These are phyloP conservation scores for Emmonsia crescens DNA, from an alignment of 2,329 filamentous ascomycete species.

Conservation along the genomic window DNA sequence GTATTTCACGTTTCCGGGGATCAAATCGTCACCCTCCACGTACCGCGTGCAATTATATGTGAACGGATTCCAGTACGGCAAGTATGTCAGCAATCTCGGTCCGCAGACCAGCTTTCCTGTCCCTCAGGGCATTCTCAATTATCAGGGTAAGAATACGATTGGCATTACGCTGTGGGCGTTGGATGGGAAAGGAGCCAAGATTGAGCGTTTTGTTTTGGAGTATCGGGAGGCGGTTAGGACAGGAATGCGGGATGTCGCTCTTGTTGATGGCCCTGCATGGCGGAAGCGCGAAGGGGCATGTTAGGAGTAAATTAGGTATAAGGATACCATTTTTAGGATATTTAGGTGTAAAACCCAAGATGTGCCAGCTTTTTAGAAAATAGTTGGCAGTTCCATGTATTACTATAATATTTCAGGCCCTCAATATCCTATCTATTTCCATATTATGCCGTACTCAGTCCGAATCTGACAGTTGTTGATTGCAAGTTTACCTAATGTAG, in stretches of 20 bases:
- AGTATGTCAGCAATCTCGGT: constrained; percentile 59
- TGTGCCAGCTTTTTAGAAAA: neutral
- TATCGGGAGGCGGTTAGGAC: constrained; percentile 42
- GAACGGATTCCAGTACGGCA: constrained; percentile 66
- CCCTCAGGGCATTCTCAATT: constrained; percentile 61
- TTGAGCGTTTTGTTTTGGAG: constrained; percentile 44
- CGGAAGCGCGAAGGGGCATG: constrained; percentile 41
- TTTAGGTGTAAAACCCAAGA: neutral
- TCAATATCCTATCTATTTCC: too few species aligned
- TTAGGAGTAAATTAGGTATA: too few species aligned
- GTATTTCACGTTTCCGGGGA: constrained; percentile 39
- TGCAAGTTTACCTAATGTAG: neutral
- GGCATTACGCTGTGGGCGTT: constrained; percentile 59
- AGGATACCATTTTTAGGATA: too few species aligned
- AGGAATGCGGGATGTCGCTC: constrained; percentile 36
- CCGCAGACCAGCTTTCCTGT: constrained; percentile 63
- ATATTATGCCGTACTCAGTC: too few species aligned
- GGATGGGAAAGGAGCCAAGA: constrained; percentile 44
- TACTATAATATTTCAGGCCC: neutral
- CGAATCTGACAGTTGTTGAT: neutral
- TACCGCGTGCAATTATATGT: constrained; percentile 59
- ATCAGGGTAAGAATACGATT: constrained; percentile 58
- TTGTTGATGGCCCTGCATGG: constrained; percentile 40
- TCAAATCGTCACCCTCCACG: constrained; percentile 47
- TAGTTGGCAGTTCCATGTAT: neutral